Conservation (phyloP, 768 basidiomycete genomes). For the Inosperma sp. region DNA sequence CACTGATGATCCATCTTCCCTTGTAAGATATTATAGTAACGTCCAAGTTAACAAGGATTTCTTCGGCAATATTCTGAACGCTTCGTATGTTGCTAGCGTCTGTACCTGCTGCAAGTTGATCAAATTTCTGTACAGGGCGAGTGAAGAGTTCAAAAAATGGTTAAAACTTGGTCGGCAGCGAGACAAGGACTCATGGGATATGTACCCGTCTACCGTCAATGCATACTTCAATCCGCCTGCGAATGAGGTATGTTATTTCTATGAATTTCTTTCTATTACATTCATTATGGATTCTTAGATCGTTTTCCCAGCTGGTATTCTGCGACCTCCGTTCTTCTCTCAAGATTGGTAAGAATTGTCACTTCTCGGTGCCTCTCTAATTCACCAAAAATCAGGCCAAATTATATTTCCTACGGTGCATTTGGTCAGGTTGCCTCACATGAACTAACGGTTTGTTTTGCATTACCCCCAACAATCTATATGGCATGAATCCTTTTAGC, state of each 20-base stretch:
- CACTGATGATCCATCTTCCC: slow-evolving; percentile 61
- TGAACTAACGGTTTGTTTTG: slow-evolving; percentile 69
- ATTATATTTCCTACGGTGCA: slow-evolving; percentile 85
- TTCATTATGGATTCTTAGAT: too few species aligned
- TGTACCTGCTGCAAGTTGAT: neutral
- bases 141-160: slow-evolving; percentile 69
- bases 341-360: slow-evolving; percentile 53
- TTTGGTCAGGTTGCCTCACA: slow-evolving; percentile 93
- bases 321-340: slow-evolving; percentile 89
- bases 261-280: too few species aligned
- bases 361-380: too few species aligned
- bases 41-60: slow-evolving; percentile 66
- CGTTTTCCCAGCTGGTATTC: slow-evolving; percentile 94
- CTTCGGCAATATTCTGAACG: slow-evolving; percentile 78
- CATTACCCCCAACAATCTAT: neutral
- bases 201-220: slow-evolving; percentile 82
- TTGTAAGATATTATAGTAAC: slow-evolving; percentile 69
- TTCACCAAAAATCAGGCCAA: too few species aligned
- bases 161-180: slow-evolving; percentile 61
- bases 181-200: slow-evolving; percentile 77
- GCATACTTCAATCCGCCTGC: slow-evolving; percentile 86
- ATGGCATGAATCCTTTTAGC: slow-evolving; percentile 38
- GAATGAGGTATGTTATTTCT: too few species aligned
- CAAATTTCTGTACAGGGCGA: slow-evolving; percentile 36
- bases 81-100: slow-evolving; percentile 36